phyloP scores from a whole-genome alignment of 768 basidiomycete species.

The Myochromella boudieri region DNA sequence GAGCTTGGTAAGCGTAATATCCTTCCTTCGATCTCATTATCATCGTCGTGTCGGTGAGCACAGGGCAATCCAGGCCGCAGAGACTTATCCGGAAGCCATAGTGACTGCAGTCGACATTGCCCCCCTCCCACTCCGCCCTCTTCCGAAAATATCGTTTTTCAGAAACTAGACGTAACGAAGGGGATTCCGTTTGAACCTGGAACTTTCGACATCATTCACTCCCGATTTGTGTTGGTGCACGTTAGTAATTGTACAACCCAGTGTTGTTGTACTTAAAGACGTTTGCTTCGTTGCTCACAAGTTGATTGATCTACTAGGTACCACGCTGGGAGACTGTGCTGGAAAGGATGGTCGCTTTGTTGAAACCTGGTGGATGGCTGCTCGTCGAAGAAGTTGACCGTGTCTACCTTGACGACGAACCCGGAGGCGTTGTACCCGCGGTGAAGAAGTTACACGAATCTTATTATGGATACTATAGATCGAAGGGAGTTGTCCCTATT shows the following conservation, averaged over 20 bases:
- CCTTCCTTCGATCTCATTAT: not conserved
- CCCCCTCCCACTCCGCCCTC: not conserved
- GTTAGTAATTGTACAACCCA: not conserved
- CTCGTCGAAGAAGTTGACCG: conserved; percentile 8
- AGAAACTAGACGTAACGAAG: not conserved
- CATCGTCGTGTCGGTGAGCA: too few relatives aligned
- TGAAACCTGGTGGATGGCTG: conserved; percentile 10
- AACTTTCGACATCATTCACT: not conserved
- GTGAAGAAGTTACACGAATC: not conserved
- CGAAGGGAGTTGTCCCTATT: not conserved
- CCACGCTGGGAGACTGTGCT: too few relatives aligned
- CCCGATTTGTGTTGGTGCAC: not conserved
- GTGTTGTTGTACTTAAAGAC: not conserved
- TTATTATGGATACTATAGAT: not conserved
- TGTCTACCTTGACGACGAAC: not conserved
- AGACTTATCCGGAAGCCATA: conserved; percentile 7
- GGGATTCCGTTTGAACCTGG: too few relatives aligned
- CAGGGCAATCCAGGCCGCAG: conserved; percentile 9
- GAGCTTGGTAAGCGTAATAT: not conserved
- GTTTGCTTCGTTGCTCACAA: not conserved
- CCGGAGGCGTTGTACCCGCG: not conserved
- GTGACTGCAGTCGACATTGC: too few relatives aligned
- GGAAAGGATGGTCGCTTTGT: not conserved
- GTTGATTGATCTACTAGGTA: not conserved
- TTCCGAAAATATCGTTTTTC: conserved; percentile 3